A percentile compares a stretch with the other conserved stretches of the same genome.
Evolutionary conservation across 768 basidiomycete species (phyloP).

Genomic region (Tulasnella sp.): DNA sequence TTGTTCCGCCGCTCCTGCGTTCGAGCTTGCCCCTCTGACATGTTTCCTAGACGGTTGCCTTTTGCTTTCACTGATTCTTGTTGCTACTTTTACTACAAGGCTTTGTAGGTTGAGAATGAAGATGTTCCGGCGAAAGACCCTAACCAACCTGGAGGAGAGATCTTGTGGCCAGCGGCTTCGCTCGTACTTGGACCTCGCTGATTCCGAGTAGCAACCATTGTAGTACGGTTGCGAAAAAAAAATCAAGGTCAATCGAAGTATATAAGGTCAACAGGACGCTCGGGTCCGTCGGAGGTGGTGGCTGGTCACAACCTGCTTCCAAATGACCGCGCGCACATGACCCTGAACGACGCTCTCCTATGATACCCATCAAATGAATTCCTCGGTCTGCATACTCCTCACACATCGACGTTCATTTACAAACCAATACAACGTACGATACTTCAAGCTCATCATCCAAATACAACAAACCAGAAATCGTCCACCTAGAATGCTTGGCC

Average conservation of each 20-base stretch:
- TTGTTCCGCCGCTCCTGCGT: neutral
- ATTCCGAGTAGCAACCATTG: neutral
- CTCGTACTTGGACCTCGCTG: neutral
- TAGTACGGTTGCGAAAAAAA: neutral
- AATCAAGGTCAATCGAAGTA: neutral
- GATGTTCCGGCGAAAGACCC: neutral
- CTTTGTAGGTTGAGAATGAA: neutral
- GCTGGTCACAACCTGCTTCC: no score
- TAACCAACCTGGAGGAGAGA: neutral
- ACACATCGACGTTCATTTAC: no score
- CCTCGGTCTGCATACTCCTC: no score
- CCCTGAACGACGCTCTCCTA: no score
- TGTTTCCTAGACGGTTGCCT: neutral
- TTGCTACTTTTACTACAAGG: neutral
- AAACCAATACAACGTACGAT: no score
- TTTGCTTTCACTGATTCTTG: neutral
- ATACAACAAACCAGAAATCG: neutral
- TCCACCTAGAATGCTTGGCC: constrained; percentile 1
- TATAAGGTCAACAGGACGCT: neutral
- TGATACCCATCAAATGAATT: no score
- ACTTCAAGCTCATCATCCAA: no score
- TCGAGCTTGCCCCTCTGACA: neutral
- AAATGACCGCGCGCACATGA: no score
- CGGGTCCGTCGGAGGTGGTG: no score
- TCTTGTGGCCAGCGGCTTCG: neutral